A percentile compares a stretch with the other conserved stretches of the same genome.
Conservation (phyloP, 2,329 filamentous ascomycete species). For the Colletotrichum higginsianum region DNA sequence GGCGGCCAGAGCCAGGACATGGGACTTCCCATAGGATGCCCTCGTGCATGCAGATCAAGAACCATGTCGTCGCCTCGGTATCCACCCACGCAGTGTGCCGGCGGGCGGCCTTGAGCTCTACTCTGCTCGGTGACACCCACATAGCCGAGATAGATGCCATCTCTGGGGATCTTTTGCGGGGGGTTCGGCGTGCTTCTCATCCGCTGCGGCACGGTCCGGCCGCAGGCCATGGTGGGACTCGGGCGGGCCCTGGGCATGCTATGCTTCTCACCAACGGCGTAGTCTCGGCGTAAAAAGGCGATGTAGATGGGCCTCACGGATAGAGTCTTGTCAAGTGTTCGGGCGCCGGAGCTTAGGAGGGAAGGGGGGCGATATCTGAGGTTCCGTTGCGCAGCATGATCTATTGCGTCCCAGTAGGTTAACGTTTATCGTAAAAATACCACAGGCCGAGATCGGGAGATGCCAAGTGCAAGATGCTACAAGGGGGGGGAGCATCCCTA, state of each 20-base stretch:
- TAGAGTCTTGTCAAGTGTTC: slow-evolving; percentile 65
- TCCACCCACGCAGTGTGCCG: slow-evolving; percentile 68
- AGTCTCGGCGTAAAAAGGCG: slow-evolving; percentile 64
- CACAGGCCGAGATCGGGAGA: neutral
- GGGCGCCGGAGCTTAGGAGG: slow-evolving; percentile 47
- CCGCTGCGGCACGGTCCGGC: slow-evolving; percentile 65
- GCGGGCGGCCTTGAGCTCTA: slow-evolving; percentile 65
- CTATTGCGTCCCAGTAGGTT: no score
- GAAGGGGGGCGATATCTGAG: slow-evolving; percentile 14
- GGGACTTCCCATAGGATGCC: slow-evolving; percentile 65
- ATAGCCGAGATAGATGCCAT: slow-evolving; percentile 67
- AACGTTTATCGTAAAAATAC: no score
- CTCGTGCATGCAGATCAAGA: slow-evolving; percentile 63
- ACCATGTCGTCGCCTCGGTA: slow-evolving; percentile 67
- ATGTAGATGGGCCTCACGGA: slow-evolving; percentile 67
- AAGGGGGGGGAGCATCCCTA: no score
- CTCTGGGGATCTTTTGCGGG: slow-evolving; percentile 69
- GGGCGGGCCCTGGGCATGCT: slow-evolving; percentile 68
- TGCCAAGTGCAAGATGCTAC: no score
- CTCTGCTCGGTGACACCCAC: slow-evolving; percentile 67
- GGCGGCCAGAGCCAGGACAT: slow-evolving; percentile 45
- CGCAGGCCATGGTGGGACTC: slow-evolving; percentile 66
- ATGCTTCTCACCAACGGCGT: slow-evolving; percentile 69
- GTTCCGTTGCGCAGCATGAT: no score
- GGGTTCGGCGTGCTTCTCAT: slow-evolving; percentile 54